Percentiles rank a stretch among this genome's conserved stretches.
phyloP scores from a whole-genome alignment of 805 yeast species.

The Teunomyces pallodes region DNA sequence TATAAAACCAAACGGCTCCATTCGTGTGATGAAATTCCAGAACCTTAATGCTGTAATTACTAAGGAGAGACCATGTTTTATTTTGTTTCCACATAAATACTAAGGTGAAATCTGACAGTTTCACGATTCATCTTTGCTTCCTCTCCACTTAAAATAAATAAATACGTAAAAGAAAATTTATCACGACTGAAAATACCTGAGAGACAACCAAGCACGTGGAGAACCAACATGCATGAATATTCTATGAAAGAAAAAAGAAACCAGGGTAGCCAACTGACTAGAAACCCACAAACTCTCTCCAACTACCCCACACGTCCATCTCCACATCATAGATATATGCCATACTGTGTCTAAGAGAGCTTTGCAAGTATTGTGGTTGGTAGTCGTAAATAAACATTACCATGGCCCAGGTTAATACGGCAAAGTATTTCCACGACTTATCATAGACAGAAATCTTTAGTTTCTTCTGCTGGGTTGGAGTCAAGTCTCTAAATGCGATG shows the following conservation, averaged over 20 bases:
- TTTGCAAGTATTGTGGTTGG: slow-evolving; percentile 62
- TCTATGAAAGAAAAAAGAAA: neutral
- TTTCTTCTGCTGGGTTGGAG: slow-evolving; percentile 30
- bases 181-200: too few species aligned
- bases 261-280: neutral
- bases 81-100: too few species aligned
- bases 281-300: slow-evolving; percentile 44
- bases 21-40: neutral
- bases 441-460: slow-evolving; percentile 21
- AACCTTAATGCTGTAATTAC: too few species aligned
- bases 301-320: slow-evolving; percentile 46
- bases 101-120: too few species aligned
- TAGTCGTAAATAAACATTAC: slow-evolving; percentile 69
- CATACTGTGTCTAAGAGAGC: slow-evolving; percentile 65
- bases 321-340: slow-evolving; percentile 67
- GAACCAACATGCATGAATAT: neutral
- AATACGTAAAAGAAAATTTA: neutral
- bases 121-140: too few species aligned
- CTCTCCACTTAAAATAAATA: too few species aligned
- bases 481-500: slow-evolving; percentile 26
- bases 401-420: slow-evolving; percentile 67
- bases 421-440: slow-evolving; percentile 53
- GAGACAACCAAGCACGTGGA: neutral
- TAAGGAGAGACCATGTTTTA: too few species aligned
- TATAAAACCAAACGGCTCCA: neutral